Evolutionary conservation across 495 filamentous ascomycete genomes (phyloP).

Genomic region (Tuber microsphaerosporum): DNA sequence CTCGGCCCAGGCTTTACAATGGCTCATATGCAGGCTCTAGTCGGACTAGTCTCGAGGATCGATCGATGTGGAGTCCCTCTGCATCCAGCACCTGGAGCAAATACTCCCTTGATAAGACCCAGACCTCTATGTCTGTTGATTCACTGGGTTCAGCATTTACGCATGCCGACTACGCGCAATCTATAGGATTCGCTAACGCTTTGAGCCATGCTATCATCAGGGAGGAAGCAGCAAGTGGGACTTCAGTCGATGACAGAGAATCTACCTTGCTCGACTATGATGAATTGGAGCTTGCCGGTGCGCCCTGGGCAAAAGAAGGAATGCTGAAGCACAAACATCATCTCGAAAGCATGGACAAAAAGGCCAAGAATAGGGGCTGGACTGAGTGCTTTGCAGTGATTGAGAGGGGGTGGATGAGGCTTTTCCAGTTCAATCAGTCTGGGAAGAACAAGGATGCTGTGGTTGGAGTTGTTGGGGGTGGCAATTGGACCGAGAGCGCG

Average conservation of each 20-base stretch:
- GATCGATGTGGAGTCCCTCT: conserved; percentile 85
- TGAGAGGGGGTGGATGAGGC: conserved; percentile 86
- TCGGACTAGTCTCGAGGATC: conserved; percentile 85
- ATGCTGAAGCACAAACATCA: conserved; percentile 95
- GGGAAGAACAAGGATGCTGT: conserved; percentile 58
- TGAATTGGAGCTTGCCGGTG: conserved; percentile 76
- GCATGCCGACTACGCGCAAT: conserved; percentile 82
- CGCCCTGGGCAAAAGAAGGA: conserved; percentile 96
- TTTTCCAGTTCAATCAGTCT: conserved; percentile 81
- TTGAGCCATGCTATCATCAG: conserved; percentile 94
- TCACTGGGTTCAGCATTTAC: conserved; percentile 73
- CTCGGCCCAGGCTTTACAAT: conserved; percentile 70
- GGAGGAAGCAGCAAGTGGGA: conserved; percentile 64
- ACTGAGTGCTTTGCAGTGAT: conserved; percentile 95
- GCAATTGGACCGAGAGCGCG: conserved; percentile 95
- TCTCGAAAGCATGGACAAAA: conserved; percentile 78
- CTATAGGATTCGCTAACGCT: conserved; percentile 95
- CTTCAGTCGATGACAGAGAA: conserved; percentile 50
- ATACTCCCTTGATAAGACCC: conserved; percentile 78
- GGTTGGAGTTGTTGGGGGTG: conserved; percentile 74
- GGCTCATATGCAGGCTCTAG: conserved; percentile 79
- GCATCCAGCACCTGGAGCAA: conserved; percentile 90
- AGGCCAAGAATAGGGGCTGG: conserved; percentile 88
- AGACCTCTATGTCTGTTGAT: conserved; percentile 84
- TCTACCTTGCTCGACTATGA: conserved; percentile 71